Evolutionary conservation across 2,329 filamentous ascomycete species (phyloP).

Genomic region (Whalleya microplaca): DNA sequence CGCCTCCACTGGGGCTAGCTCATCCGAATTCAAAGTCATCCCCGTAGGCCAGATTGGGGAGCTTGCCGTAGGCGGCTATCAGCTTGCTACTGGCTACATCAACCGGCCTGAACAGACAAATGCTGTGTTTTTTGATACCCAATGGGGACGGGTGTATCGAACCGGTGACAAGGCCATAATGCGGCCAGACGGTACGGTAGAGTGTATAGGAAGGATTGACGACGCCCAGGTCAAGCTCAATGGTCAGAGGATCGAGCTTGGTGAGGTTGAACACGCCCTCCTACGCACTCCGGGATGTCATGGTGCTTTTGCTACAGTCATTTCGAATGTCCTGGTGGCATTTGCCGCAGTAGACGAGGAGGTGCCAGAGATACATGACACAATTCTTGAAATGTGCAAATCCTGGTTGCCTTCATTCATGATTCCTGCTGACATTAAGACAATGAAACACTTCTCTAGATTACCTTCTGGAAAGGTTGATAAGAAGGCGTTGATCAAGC

Average conservation of each 20-base stretch:
- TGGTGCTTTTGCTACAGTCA: constrained; percentile 67
- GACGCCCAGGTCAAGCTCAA: constrained; percentile 85
- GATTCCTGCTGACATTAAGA: constrained; percentile 75
- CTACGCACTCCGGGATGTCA: constrained; percentile 65
- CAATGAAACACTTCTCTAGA: constrained; percentile 69
- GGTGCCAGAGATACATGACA: constrained; percentile 39
- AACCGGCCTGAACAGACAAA: constrained; percentile 78
- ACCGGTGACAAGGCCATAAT: constrained; percentile 84
- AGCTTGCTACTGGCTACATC: constrained; percentile 80
- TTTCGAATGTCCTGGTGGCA: constrained; percentile 70
- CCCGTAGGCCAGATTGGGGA: constrained; percentile 74
- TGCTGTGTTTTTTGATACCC: constrained; percentile 69
- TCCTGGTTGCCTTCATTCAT: constrained; percentile 83
- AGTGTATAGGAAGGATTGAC: constrained; percentile 80
- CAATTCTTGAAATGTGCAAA: constrained; percentile 63
- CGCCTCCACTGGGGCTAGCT: constrained; percentile 31
- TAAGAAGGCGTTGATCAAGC: constrained; percentile 62
- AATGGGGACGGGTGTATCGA: constrained; percentile 74
- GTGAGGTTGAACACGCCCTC: constrained; percentile 74
- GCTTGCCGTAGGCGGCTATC: constrained; percentile 77
- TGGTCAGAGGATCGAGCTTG: constrained; percentile 81
- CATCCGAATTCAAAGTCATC: constrained; percentile 54
- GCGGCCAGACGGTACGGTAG: constrained; percentile 68
- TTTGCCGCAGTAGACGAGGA: constrained; percentile 69
- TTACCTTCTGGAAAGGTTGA: constrained; percentile 86